phyloP scores from a whole-genome alignment of 2,329 filamentous ascomycete species.

The Parasarocladium wereldwijsianum region DNA sequence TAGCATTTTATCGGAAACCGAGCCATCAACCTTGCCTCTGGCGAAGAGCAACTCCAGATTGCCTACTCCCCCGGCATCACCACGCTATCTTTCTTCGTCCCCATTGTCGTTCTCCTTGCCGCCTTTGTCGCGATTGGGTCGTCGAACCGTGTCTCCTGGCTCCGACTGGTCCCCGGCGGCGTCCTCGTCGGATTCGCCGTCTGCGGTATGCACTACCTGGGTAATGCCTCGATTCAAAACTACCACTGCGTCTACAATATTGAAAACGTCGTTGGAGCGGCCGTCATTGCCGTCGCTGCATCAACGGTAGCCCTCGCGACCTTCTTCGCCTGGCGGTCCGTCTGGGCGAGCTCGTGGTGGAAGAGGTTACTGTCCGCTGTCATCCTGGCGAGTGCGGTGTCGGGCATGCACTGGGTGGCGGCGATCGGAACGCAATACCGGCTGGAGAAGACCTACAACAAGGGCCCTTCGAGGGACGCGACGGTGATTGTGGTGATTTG shows the following conservation, averaged over 20 bases:
- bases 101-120: conserved; percentile 56
- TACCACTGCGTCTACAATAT: conserved; percentile 50
- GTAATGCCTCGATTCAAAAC: conserved; percentile 70
- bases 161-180: conserved; percentile 48
- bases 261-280: conserved; percentile 50
- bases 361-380: conserved; percentile 52
- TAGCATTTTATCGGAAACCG: conserved; percentile 76
- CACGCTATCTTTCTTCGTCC: conserved; percentile 64
- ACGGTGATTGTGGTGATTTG: conserved; percentile 62
- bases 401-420: conserved; percentile 80
- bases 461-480: conserved; percentile 39
- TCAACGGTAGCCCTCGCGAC: conserved; percentile 55
- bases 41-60: conserved; percentile 50
- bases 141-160: conserved; percentile 39
- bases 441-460: conserved; percentile 27
- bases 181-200: conserved; percentile 59
- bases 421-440: conserved; percentile 56
- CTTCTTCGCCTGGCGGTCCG: conserved; percentile 63
- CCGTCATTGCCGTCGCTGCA: conserved; percentile 56
- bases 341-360: conserved; percentile 70
- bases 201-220: conserved; percentile 77
- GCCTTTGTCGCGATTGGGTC: conserved; percentile 58
- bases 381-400: conserved; percentile 59
- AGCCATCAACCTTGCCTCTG: conserved; percentile 56
- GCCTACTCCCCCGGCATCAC: conserved; percentile 61